These are phyloP conservation scores for Erodium maritimum DNA, from an alignment of 345 rosid species.

Conservation along the genomic window DNA sequence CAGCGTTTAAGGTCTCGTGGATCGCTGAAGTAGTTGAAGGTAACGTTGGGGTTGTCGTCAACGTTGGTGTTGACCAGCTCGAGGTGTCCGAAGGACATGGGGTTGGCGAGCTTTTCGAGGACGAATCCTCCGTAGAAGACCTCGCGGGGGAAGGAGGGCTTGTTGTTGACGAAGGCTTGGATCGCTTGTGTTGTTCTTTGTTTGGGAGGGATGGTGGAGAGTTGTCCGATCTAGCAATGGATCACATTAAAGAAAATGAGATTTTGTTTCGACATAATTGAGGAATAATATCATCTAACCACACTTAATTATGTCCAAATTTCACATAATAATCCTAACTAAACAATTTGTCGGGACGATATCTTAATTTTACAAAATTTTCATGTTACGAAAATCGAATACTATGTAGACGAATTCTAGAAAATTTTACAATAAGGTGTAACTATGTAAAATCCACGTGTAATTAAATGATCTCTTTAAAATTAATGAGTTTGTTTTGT, in stretches of 20 bases:
- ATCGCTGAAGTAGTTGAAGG: slow-evolving; percentile 83
- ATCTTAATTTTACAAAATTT: no score
- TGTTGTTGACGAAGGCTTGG: slow-evolving; percentile 39
- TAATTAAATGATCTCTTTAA: no score
- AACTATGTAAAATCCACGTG: no score
- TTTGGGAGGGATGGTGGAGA: slow-evolving; percentile 60
- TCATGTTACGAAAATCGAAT: no score
- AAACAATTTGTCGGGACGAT: no score
- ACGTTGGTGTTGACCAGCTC: slow-evolving; percentile 52
- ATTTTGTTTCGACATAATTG: neutral
- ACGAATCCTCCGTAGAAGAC: slow-evolving; percentile 91
- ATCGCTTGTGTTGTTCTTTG: slow-evolving; percentile 57
- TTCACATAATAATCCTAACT: no score
- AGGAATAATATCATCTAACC: no score
- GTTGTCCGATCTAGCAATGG: slow-evolving; percentile 61
- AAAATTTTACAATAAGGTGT: no score
- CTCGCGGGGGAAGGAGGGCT: slow-evolving; percentile 52
- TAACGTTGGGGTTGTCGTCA: slow-evolving; percentile 71
- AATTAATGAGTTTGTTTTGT: no score
- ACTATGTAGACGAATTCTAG: no score
- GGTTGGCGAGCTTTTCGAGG: slow-evolving; percentile 66
- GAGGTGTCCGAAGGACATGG: slow-evolving; percentile 62
- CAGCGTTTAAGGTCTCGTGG: slow-evolving; percentile 65
- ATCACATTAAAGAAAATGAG: neutral
- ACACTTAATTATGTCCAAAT: no score